Base-by-base conservation (phyloP, 257 asterid species). In the Jaltomata sinuosa region DNA sequence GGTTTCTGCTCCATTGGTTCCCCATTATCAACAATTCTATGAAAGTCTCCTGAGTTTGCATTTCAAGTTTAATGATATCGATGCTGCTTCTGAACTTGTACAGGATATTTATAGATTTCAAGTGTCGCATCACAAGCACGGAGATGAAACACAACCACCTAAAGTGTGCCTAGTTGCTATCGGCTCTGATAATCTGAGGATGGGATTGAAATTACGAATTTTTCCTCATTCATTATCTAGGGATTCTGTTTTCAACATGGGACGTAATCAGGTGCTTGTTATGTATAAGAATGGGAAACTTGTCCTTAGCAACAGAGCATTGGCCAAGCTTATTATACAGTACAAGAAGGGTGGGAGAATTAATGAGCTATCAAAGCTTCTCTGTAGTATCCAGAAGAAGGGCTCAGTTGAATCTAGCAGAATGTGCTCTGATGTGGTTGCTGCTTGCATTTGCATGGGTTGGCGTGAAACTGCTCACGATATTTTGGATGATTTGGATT, bases 391-490 rank as follows among this genome's bases (percentile, higher is more conserved):
- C 79, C 90, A 88, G 79, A 84, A 84, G 54, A 93, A 84, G 50
- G 84, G 69, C 77, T 81, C 84, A 45, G 74, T 87, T 31, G 91
- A 84, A 68, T 85, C 85, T 83, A 40, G 21, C 64, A 80, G 87
- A 74, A 71, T 92, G 16, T 92, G 89, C 86, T 83, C 89, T 49
- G 92, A 87, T 88, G 93, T 92, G 42, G 84, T 93, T 81, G 91
- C 88, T 49, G 92, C 97, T 45, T 94, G 95, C 83, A 87, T 94
- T 64, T 55, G 88, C 84, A 49, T 94, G 92, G 97, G 94, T 47
- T 94, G 98, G 98, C 92, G 93, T 42, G 96, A 93, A 86, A 92
- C 95, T 76, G 98, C 99, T 83, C 99, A 96, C 85, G 98, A 96
- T 91, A 89, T 94, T 84, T 79, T 96, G 88, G 99, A 96, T 54